Evolutionary conservation across 495 filamentous ascomycete species (phyloP), one percentile per base, ranked within the genome.

Genomic region (Tuber calosporum): DNA sequence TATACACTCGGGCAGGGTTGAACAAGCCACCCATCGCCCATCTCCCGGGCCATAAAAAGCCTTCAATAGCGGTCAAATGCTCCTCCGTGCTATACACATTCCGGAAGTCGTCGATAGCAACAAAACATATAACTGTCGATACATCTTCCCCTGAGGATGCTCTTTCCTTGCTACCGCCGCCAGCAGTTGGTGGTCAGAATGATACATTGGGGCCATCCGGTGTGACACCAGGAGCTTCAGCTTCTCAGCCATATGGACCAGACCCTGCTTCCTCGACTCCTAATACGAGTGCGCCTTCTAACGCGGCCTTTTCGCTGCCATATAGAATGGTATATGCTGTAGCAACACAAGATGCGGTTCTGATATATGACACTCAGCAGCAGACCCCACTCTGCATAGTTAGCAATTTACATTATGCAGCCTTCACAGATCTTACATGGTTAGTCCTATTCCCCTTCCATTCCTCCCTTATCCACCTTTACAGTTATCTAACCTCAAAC

Each of bases 21-120:
- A 98, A 97, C 83, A 97, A 94, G 81, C 93, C 96, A 20, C 96
- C 96, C 22, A 92, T 99, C 73, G 93, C 96, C n/a, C 94, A 97
- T 84, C 87, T 99, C 41, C 96, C 96, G 0, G 96, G 95, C 1
- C 94, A 97, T 79, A 99, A 97, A 85, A 99, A 99, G 81, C 94
- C 96, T 13, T 99, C 96, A 1, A 92, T 99, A 19, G 96, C 93
- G 5, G 92, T 99, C 67, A 90, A 91, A 81, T 99, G 95, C 83
- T 99, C 94, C 2, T 94, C 96, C 0, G 83, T 97, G 2, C 89
- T 90, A 77, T 99, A 97, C 82, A 92, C 90, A 7, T 84, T 94
- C 69, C 89, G 94, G 67, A 87, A 91, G 78, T 83, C 85, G 0
- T 84, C 86, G 2, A 88, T 90, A 53, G 83, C 87, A 48, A 97